A percentile compares a stretch with the other conserved stretches of the same genome.
These are phyloP conservation scores for Quercus parvula DNA, from an alignment of 306 rosid species.

Conservation along the genomic window DNA sequence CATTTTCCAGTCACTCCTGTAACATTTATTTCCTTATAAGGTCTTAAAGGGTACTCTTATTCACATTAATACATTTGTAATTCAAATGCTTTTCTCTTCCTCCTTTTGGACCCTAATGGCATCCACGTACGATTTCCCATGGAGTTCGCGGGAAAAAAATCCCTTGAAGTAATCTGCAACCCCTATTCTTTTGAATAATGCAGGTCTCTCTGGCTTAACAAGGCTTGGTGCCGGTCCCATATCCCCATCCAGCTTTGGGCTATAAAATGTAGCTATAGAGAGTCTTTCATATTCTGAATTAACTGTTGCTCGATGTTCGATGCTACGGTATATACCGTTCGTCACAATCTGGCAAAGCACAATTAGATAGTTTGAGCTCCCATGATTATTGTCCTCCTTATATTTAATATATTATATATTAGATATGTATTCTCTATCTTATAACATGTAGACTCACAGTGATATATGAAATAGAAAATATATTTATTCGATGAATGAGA, in stretches of 20 bases:
- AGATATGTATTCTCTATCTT: too few species aligned
- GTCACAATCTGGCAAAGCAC: conserved; percentile 22
- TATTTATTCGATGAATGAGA: too few species aligned
- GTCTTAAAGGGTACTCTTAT: background rate
- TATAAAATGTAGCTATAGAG: conserved; percentile 32
- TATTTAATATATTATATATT: too few species aligned
- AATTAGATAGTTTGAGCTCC: too few species aligned
- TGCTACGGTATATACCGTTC: conserved; percentile 24
- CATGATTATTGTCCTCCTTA: too few species aligned
- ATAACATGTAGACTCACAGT: too few species aligned
- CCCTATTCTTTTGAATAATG: conserved; percentile 26
- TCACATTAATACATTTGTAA: too few species aligned
- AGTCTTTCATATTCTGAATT: conserved; percentile 30
- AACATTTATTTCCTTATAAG: background rate
- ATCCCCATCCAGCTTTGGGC: conserved; percentile 17
- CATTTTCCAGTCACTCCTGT: too few species aligned
- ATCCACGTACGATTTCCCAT: conserved; percentile 25
- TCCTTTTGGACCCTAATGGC: conserved; percentile 10
- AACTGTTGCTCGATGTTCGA: conserved; percentile 28
- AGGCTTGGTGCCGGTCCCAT: conserved; percentile 38
- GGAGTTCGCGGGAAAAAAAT: conserved; percentile 6
- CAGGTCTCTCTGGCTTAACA: conserved; percentile 11
- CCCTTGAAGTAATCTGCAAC: conserved; percentile 22
- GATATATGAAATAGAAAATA: too few species aligned
- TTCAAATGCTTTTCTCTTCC: background rate